A percentile compares a stretch with the other conserved stretches of the same genome.
phyloP scores from a whole-genome alignment of 257 asterid genomes.

The Echites panduratus region DNA sequence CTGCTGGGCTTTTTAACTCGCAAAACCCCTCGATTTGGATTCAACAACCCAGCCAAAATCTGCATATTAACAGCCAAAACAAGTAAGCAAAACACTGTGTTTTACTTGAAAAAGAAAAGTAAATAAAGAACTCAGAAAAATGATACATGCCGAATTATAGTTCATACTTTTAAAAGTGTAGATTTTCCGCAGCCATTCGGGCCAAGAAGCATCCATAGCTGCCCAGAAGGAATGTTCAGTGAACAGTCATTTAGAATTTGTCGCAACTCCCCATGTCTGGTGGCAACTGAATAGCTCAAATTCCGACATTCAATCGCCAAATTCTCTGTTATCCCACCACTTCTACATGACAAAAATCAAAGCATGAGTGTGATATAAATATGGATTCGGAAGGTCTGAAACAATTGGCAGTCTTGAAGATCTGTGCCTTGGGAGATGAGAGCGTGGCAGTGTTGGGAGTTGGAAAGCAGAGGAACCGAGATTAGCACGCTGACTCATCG shows the following conservation, averaged over 20 bases:
- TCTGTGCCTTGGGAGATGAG: slow-evolving; percentile 26
- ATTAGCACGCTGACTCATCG: slow-evolving; percentile 41
- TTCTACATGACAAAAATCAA: slow-evolving; percentile 20
- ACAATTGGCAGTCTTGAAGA: not conserved
- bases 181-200: slow-evolving; percentile 96
- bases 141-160: not conserved
- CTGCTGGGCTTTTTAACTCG: slow-evolving; percentile 76
- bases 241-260: slow-evolving; percentile 80
- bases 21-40: slow-evolving; percentile 61
- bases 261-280: slow-evolving; percentile 40
- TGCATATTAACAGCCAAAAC: slow-evolving; percentile 21
- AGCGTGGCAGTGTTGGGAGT: slow-evolving; percentile 26
- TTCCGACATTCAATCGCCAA: slow-evolving; percentile 58
- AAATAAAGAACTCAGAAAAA: not conserved
- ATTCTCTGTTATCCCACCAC: slow-evolving; percentile 24
- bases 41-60: slow-evolving; percentile 86
- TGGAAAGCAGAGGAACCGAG: slow-evolving; percentile 36
- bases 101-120: not conserved
- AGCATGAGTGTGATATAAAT: not conserved
- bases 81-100: not conserved
- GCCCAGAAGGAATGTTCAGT: slow-evolving; percentile 67
- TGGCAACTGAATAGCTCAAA: slow-evolving; percentile 49
- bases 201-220: slow-evolving; percentile 97
- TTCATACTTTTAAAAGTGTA: slow-evolving; percentile 70
- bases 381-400: not conserved